These are phyloP conservation scores for Aspergillus amoenus DNA, from an alignment of 2,329 filamentous ascomycete species.

Conservation along the genomic window DNA sequence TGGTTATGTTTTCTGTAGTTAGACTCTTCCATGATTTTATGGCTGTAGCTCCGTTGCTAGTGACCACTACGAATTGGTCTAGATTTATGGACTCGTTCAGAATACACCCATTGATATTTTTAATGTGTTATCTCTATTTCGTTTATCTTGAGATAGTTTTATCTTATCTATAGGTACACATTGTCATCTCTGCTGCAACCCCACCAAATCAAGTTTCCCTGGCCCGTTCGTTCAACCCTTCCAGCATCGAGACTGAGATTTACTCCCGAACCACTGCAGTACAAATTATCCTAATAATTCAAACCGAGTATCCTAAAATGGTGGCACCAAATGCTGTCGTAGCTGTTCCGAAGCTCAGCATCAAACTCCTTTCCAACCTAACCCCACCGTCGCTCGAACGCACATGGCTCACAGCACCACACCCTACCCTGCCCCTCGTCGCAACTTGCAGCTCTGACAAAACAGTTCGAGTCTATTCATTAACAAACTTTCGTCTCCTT, in stretches of 20 bases:
- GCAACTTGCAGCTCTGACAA: slow-evolving; percentile 87
- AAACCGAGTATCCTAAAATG: not conserved
- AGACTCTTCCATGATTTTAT: not conserved
- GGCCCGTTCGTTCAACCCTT: not conserved
- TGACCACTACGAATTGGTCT: not conserved
- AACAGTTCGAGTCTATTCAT: slow-evolving; percentile 83
- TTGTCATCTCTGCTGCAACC: not conserved
- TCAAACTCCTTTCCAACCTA: slow-evolving; percentile 39
- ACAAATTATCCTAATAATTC: not conserved
- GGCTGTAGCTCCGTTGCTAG: not conserved
- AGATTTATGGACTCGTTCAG: not conserved
- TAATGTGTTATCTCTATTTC: not conserved
- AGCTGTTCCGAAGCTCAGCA: not conserved
- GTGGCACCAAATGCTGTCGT: not conserved
- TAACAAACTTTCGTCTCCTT: slow-evolving; percentile 75
- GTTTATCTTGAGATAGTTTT: not conserved
- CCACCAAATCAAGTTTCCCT: not conserved
- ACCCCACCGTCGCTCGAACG: slow-evolving; percentile 57
- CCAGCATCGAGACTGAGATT: not conserved
- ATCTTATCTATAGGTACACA: not conserved
- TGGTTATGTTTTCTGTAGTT: not conserved
- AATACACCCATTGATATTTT: not conserved
- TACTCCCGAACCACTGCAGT: not conserved
- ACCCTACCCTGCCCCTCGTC: slow-evolving; percentile 82
- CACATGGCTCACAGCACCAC: slow-evolving; percentile 81